A percentile compares a stretch with the other conserved stretches of the same genome.
phyloP scores from a whole-genome alignment of 768 basidiomycete species.

The Steccherinum ochraceum region DNA sequence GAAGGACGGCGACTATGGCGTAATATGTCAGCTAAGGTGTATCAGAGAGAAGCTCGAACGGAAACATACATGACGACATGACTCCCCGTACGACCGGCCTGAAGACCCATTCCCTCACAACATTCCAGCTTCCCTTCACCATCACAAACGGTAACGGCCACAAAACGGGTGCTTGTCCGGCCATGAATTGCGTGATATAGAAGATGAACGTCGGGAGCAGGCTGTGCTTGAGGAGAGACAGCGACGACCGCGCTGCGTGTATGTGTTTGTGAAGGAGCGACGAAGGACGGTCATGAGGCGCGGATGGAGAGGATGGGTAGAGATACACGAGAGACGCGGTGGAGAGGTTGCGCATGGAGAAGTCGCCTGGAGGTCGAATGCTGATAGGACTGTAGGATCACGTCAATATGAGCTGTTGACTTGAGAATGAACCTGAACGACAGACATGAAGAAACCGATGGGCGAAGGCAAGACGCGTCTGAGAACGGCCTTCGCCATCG shows the following conservation, averaged over 20 bases:
- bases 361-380: constrained; percentile 17
- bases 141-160: constrained; percentile 14
- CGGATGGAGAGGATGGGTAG: constrained; percentile 6
- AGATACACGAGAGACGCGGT: constrained; percentile 17
- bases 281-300: not conserved
- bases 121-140: constrained; percentile 6
- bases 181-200: constrained; percentile 12
- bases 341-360: constrained; percentile 20
- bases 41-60: not conserved
- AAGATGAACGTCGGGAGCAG: constrained; percentile 12
- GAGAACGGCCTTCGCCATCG: constrained; percentile 4
- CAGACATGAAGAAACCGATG: constrained; percentile 17
- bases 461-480: constrained; percentile 13
- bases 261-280: constrained; percentile 16
- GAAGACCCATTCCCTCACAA: constrained; percentile 7
- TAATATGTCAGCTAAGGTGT: not conserved
- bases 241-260: constrained; percentile 15
- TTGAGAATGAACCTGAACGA: not conserved
- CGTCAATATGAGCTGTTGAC: not conserved
- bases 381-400: constrained; percentile 15
- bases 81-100: constrained; percentile 11
- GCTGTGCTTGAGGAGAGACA: constrained; percentile 17
- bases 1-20: constrained; percentile 12
- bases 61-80: constrained; percentile 14
- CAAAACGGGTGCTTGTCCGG: constrained; percentile 15